Conservation (phyloP, 1,284 basidiomycete species). For the Papiliotrema terrestris region DNA sequence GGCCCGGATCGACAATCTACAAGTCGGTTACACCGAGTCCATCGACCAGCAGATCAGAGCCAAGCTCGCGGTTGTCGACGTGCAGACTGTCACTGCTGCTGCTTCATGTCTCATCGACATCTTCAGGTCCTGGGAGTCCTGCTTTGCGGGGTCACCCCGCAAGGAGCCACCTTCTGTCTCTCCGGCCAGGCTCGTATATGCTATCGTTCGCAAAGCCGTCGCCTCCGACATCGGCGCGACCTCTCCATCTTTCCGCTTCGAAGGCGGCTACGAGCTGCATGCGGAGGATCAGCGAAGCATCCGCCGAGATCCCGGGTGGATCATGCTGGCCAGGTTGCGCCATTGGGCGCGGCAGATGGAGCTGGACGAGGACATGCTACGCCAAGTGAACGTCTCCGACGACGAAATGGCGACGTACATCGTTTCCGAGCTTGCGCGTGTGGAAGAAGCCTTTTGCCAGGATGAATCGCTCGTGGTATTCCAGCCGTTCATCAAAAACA, state of each 20-base stretch:
- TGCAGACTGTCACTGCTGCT: neutral
- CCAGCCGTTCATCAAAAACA: conserved; percentile 30
- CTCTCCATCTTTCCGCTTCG: conserved; percentile 31
- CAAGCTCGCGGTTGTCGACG: neutral
- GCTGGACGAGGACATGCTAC: neutral
- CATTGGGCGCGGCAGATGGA: conserved; percentile 26
- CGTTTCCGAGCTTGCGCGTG: conserved; percentile 14
- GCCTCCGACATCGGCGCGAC: conserved; percentile 8
- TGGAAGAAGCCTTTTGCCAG: conserved; percentile 25
- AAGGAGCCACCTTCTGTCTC: neutral
- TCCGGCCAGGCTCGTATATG: conserved; percentile 17
- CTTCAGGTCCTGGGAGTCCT: neutral
- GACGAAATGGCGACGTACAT: conserved; percentile 18
- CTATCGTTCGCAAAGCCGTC: conserved; percentile 17
- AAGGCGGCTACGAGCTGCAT: conserved; percentile 39
- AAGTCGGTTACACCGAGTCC: neutral
- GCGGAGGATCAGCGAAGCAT: conserved; percentile 35
- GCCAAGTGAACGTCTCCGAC: neutral
- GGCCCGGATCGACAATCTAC: neutral
- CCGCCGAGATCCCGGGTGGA: conserved; percentile 40
- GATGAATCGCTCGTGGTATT: conserved; percentile 21
- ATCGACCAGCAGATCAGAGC: neutral
- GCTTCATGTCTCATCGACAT: neutral
- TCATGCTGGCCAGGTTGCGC: conserved; percentile 33
- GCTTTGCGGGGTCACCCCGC: neutral